Evolutionary conservation across 148 eudicot genomes (phyloP).

Genomic region (Rhododendron simsii): DNA sequence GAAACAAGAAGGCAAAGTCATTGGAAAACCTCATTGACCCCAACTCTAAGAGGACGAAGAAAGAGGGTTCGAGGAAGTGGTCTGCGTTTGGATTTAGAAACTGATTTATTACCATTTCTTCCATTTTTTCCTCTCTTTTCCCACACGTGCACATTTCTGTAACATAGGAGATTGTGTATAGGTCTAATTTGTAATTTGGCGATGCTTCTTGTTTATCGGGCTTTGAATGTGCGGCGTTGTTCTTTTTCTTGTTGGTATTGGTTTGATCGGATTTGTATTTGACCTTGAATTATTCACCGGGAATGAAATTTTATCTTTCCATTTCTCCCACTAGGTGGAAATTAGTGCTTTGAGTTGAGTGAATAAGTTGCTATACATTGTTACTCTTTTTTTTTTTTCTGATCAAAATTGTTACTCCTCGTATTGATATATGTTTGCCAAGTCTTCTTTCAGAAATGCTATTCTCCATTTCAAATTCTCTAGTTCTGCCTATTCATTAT

Average conservation of each 20-base stretch:
- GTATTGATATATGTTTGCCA: neutral
- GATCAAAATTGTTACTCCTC: too few relatives aligned
- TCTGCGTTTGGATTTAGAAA: constrained; percentile 79
- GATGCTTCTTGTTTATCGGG: constrained; percentile 22
- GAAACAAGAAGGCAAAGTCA: constrained; percentile 84
- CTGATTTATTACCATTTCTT: constrained; percentile 23
- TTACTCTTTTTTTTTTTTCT: too few relatives aligned
- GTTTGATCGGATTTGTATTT: constrained; percentile 12
- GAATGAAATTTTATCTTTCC: neutral
- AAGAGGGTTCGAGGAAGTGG: constrained; percentile 82
- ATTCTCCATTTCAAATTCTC: neutral
- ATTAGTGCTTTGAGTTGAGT: neutral
- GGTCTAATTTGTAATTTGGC: constrained; percentile 33
- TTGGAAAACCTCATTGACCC: constrained; percentile 91
- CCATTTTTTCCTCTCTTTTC: constrained; percentile 10
- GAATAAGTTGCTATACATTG: neutral
- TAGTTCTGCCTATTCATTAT: neutral
- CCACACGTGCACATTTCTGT: constrained; percentile 20
- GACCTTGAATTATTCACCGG: constrained; percentile 12
- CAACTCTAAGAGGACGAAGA: constrained; percentile 76
- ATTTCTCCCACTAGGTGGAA: neutral
- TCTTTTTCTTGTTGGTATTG: neutral
- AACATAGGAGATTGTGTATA: constrained; percentile 39
- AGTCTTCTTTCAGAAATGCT: neutral
- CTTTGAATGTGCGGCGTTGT: constrained; percentile 8